phyloP scores from a whole-genome alignment of 139 green algal genomes.

The Mesostigma viride region DNA sequence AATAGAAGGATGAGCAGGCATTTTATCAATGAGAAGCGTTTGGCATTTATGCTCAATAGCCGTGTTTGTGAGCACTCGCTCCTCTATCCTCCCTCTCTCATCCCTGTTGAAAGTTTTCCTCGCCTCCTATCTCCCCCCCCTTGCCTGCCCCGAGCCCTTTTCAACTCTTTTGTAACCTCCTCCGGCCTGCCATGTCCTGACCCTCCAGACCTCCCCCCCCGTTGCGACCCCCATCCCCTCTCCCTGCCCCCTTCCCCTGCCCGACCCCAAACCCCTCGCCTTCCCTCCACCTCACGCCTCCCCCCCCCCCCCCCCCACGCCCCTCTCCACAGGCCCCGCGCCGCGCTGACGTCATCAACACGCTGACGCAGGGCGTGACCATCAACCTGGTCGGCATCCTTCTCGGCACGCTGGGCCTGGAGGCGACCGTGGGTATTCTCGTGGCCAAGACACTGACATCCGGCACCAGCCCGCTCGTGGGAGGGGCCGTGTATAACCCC shows the following conservation, averaged over 20 bases:
- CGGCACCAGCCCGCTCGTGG: constrained; percentile 42
- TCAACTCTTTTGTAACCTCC: neutral
- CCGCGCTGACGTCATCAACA: constrained; percentile 37
- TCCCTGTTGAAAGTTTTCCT: too few species aligned
- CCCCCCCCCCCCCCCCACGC: neutral
- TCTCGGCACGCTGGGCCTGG: constrained; percentile 63
- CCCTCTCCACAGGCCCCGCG: constrained; percentile 23
- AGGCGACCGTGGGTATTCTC: constrained; percentile 81
- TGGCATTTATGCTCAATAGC: too few species aligned
- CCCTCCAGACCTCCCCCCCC: neutral
- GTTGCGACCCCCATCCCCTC: neutral
- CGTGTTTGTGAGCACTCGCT: too few species aligned
- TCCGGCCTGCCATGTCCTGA: neutral
- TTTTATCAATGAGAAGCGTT: too few species aligned
- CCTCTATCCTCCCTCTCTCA: too few species aligned
- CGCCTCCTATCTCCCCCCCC: too few species aligned
- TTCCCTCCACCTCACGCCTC: neutral
- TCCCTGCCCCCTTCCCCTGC: neutral
- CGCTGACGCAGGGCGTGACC: constrained; percentile 50
- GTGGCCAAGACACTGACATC: constrained; percentile 94
- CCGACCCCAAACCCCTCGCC: neutral
- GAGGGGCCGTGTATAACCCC: constrained; percentile 7
- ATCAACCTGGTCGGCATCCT: constrained; percentile 76
- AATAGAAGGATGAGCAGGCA: too few species aligned
- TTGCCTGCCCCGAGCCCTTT: neutral